Evolutionary conservation across 441 rosid genomes (phyloP).

Genomic region (Adansonia rubrostipa): DNA sequence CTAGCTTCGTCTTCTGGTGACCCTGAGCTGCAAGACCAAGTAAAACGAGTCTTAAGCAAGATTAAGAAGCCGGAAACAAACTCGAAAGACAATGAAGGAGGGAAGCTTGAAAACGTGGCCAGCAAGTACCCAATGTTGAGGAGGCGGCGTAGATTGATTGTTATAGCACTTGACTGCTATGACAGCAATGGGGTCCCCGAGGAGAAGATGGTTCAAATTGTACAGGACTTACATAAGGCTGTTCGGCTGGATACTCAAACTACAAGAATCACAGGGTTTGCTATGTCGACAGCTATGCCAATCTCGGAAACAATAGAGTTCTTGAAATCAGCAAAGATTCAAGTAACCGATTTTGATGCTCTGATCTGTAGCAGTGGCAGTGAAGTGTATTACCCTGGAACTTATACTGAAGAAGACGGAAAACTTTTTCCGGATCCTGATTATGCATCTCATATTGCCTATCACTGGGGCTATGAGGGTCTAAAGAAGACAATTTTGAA

Average conservation of each 20-base stretch:
- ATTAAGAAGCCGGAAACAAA: slow-evolving; percentile 59
- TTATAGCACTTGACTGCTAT: slow-evolving; percentile 82
- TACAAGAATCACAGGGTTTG: slow-evolving; percentile 72
- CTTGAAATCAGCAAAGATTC: slow-evolving; percentile 68
- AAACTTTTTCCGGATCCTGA: slow-evolving; percentile 84
- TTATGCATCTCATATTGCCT: slow-evolving; percentile 84
- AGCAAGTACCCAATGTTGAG: slow-evolving; percentile 85
- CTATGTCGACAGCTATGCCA: slow-evolving; percentile 82
- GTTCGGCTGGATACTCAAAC: slow-evolving; percentile 60
- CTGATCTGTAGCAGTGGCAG: slow-evolving; percentile 93
- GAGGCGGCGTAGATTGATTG: slow-evolving; percentile 72
- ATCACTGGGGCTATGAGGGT: slow-evolving; percentile 91
- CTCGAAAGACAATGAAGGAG: slow-evolving; percentile 50
- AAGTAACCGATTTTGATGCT: slow-evolving; percentile 79
- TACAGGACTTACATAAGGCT: slow-evolving; percentile 73
- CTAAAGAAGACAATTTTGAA: slow-evolving; percentile 88
- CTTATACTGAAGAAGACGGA: slow-evolving; percentile 62
- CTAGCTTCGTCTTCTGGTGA: slow-evolving; percentile 44
- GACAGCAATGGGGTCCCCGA: slow-evolving; percentile 63
- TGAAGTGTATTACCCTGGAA: slow-evolving; percentile 84
- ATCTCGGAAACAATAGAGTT: slow-evolving; percentile 62
- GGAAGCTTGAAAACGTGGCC: slow-evolving; percentile 49
- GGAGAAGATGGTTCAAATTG: slow-evolving; percentile 58
- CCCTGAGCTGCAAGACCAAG: slow-evolving; percentile 62
- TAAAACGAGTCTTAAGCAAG: slow-evolving; percentile 71